Base-by-base conservation (phyloP, 805 yeast species). In the Ogataea parapolymorpha region DNA sequence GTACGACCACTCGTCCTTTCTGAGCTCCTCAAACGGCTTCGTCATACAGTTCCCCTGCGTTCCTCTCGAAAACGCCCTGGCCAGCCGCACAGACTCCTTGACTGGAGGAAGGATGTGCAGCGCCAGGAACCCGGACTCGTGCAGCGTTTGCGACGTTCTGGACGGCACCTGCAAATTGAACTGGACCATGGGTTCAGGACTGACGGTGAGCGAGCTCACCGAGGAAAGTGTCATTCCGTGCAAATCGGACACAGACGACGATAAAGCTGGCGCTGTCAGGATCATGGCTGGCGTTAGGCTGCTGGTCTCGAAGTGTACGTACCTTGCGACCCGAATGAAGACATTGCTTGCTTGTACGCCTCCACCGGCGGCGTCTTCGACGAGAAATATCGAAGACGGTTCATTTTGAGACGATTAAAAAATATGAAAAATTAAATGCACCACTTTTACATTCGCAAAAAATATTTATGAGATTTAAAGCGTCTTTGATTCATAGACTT, bases 81-180 rank as follows among this genome's bases (percentile, higher is more conserved):
- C 88, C 36, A 89, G 59, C 9, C 61, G 56, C 1, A 79, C 82
- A 1, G 87, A 71, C 11, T 66, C 65, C 0, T 55, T 45, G 0
- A 73, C 68, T 0, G 96, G 91, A 3, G 78, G 79, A 52, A 91
- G 63, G 18, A 88, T 59, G 60, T 91, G 96, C 9, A 91, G 65
- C 1, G 95, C 95, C 56, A 88, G 73, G 39, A 69, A 63, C 26
- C 70, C 69, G 28, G 68, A 59, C n/a, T 69, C 64, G 53, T 85
- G 87, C 20, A 91, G 65, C 9, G 77, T 66, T 6, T 68, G 66
- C 0, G 95, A 82, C 0, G 98, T 90, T 24, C 81, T 72, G 5
- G 96, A 86, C 0, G 98, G 98, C 11, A 80, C 66, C 61, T 86
- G 95, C 27, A 91, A 67, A 59, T 91, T 91, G 67, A 91, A 90